phyloP scores from a whole-genome alignment of 2,329 filamentous ascomycete genomes.

The Apiospora aurea region DNA sequence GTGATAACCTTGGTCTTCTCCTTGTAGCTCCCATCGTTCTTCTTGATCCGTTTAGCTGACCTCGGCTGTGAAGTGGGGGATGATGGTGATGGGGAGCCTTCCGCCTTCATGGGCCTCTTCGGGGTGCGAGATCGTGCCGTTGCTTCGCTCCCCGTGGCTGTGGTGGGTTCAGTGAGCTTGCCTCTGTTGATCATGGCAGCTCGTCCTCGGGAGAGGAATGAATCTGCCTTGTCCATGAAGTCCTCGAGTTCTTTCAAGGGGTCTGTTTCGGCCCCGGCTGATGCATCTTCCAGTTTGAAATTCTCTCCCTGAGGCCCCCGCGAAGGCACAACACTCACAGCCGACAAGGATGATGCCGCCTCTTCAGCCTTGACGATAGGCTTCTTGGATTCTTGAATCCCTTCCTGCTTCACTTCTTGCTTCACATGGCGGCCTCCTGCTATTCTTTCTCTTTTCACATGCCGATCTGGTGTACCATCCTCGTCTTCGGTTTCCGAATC shows the following conservation, averaged over 20 bases:
- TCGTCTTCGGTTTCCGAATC: not conserved
- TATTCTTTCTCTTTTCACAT: not conserved
- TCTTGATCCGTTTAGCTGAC: constrained; percentile 28
- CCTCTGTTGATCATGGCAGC: not conserved
- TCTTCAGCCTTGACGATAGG: not conserved
- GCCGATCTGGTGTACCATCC: not conserved
- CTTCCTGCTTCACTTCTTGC: not conserved
- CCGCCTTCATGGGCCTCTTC: not conserved
- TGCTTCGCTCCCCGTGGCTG: not conserved
- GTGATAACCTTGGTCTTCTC: constrained; percentile 29
- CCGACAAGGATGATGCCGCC: not conserved
- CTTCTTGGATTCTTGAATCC: not conserved
- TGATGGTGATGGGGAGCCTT: not conserved
- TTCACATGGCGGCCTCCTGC: not conserved
- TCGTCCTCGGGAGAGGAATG: not conserved
- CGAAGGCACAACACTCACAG: not conserved
- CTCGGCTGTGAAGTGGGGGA: not conserved
- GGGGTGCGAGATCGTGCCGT: not conserved
- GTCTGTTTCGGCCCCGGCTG: not conserved
- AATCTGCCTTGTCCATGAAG: not conserved
- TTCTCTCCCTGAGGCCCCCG: not conserved
- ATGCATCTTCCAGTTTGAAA: not conserved
- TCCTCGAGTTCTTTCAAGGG: not conserved
- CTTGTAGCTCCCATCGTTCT: constrained; percentile 25
- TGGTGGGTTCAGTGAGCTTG: not conserved